These are phyloP conservation scores for Phytophthora boehmeriae DNA, from an alignment of 352 stramenopile genomes.

Conservation along the genomic window DNA sequence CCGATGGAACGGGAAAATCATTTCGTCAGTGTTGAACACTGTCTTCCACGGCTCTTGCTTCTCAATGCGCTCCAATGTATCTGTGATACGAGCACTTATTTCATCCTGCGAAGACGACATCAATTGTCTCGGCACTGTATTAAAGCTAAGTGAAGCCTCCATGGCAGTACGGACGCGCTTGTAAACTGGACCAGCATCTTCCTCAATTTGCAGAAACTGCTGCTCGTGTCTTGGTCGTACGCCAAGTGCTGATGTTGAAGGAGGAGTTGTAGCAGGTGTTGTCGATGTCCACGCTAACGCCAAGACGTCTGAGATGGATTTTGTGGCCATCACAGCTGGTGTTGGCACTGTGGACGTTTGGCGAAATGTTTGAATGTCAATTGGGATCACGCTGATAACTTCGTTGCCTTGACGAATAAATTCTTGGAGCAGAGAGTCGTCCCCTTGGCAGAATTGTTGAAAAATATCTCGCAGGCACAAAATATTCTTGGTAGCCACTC, in stretches of 20 bases:
- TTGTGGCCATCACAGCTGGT: neutral
- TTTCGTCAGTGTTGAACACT: slow-evolving; percentile 7
- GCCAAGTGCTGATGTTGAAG: neutral
- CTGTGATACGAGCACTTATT: slow-evolving; percentile 4
- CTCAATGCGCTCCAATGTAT: slow-evolving; percentile 9
- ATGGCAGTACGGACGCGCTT: neutral
- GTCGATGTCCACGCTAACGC: neutral
- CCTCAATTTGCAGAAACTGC: neutral
- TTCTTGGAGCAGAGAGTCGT: slow-evolving; percentile 11
- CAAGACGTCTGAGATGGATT: neutral
- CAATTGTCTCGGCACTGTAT: neutral
- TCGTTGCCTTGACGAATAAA: slow-evolving; percentile 17
- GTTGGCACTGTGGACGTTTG: neutral
- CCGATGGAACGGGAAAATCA: slow-evolving; percentile 16
- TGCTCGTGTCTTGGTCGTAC: neutral
- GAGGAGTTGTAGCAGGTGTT: neutral
- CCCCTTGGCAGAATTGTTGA: slow-evolving; percentile 21
- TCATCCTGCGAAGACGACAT: neutral
- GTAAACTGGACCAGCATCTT: neutral
- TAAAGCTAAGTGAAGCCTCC: neutral
- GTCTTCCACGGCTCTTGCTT: slow-evolving; percentile 15
- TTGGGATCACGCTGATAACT: slow-evolving; percentile 26
- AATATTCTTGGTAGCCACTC: slow-evolving; percentile 29
- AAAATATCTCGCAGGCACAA: slow-evolving; percentile 23
- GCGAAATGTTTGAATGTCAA: neutral